Conservation (phyloP, 371 early-diverging fungal genomes). For the Choanephora cucurbitarum region DNA sequence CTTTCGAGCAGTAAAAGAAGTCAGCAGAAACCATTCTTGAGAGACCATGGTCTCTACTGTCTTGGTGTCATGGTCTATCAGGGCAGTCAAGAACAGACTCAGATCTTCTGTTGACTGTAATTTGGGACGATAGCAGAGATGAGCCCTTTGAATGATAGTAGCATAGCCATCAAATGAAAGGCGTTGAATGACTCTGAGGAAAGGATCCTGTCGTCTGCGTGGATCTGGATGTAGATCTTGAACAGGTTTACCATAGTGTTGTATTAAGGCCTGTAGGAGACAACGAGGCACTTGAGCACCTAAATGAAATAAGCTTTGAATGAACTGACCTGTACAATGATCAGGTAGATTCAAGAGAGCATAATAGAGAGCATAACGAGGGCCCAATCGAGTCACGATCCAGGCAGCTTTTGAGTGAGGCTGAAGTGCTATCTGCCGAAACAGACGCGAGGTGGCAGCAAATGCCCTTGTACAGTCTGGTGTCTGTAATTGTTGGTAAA, state of each 20-base stretch:
- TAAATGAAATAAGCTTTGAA: constrained; percentile 17
- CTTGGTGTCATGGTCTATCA: not conserved
- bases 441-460: constrained; percentile 16
- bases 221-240: too few species aligned
- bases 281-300: constrained; percentile 30
- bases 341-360: constrained; percentile 24
- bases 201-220: constrained; percentile 11
- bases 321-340: constrained; percentile 20
- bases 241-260: constrained; percentile 21
- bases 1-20: too few species aligned
- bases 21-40: too few species aligned
- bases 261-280: constrained; percentile 23
- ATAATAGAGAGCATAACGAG: constrained; percentile 34
- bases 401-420: constrained; percentile 25
- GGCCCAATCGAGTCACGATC: constrained; percentile 24
- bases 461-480: constrained; percentile 10
- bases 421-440: constrained; percentile 8
- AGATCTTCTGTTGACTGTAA: too few species aligned
- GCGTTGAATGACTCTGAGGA: constrained; percentile 14
- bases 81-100: constrained; percentile 13
- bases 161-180: constrained; percentile 34
- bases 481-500: constrained; percentile 29
- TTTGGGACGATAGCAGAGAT: constrained; percentile 1
- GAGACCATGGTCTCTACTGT: too few species aligned
- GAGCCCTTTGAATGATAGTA: constrained; percentile 13